Percentiles rank a stretch among this genome's conserved stretches.
Conservation (phyloP, 2,329 filamentous ascomycete genomes). For the Curvularia eragrostidis region DNA sequence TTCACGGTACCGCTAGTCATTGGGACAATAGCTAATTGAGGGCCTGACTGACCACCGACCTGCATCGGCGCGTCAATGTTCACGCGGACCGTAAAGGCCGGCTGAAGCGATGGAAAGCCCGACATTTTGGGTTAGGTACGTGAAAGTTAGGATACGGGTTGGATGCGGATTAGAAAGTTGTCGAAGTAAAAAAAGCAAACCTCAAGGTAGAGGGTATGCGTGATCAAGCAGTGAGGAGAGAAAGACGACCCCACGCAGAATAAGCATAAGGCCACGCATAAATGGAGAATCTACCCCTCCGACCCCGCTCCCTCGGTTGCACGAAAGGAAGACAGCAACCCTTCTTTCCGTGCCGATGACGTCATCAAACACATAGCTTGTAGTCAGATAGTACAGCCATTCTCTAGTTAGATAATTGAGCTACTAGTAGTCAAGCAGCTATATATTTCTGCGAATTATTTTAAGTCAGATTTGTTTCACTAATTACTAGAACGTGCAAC, state of each 20-base stretch:
- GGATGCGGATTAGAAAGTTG: not conserved
- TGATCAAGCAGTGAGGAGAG: not conserved
- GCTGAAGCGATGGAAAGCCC: constrained; percentile 39
- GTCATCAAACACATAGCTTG: not conserved
- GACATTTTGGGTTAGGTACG: constrained; percentile 18
- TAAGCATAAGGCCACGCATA: constrained; percentile 1
- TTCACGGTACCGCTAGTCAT: constrained; percentile 43
- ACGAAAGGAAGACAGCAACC: constrained; percentile 1
- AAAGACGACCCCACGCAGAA: not conserved
- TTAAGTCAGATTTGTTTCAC: not conserved
- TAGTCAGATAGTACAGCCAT: not conserved
- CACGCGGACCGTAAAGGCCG: constrained; percentile 42
- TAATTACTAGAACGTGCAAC: not conserved
- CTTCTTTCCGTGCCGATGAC: constrained; percentile 18
- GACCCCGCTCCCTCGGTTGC: constrained; percentile 18
- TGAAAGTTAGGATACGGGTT: not conserved
- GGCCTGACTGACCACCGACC: constrained; percentile 34
- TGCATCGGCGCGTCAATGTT: constrained; percentile 37
- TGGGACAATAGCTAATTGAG: constrained; percentile 36
- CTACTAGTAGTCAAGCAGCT: not conserved
- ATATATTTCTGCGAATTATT: not conserved
- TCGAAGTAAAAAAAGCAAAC: not conserved
- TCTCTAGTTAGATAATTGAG: not conserved
- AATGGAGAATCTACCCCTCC: constrained; percentile 27
- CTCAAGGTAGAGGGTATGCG: not conserved